Percentiles rank a stretch among this genome's conserved stretches.
phyloP scores from a whole-genome alignment of 2,329 filamentous ascomycete species.

The Chaetomium olivaceum region DNA sequence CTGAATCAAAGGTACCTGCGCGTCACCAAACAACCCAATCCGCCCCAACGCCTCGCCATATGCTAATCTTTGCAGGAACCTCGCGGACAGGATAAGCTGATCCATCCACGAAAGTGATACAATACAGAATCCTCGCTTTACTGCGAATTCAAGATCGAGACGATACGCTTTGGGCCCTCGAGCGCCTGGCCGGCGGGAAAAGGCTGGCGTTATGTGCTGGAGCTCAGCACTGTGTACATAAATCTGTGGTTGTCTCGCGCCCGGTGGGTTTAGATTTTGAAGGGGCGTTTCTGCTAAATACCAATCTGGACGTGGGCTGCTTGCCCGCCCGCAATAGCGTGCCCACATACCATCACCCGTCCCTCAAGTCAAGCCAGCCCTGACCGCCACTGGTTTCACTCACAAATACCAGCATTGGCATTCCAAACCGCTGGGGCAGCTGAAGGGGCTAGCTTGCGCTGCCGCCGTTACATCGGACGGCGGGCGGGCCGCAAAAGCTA shows the following conservation, averaged over 20 bases:
- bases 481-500: not conserved
- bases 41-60: no score
- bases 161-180: not conserved
- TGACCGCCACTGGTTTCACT: not conserved
- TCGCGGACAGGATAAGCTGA: conserved; percentile 7
- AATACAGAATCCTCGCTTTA: not conserved
- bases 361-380: not conserved
- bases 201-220: conserved; percentile 7
- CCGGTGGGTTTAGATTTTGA: conserved; percentile 11
- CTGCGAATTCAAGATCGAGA: not conserved
- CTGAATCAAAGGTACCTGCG: conserved; percentile 1
- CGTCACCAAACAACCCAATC: not conserved
- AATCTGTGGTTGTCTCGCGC: conserved; percentile 16
- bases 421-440: not conserved
- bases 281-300: conserved; percentile 6
- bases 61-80: not conserved
- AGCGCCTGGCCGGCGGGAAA: not conserved
- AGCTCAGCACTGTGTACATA: conserved; percentile 27
- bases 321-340: not conserved
- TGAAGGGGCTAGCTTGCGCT: not conserved
- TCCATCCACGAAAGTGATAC: conserved; percentile 10
- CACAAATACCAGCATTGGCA: not conserved
- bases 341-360: not conserved
- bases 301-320: conserved; percentile 20
- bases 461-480: conserved; percentile 4